Conservation (phyloP, 2,329 filamentous ascomycete species). For the Claviceps sp. region DNA sequence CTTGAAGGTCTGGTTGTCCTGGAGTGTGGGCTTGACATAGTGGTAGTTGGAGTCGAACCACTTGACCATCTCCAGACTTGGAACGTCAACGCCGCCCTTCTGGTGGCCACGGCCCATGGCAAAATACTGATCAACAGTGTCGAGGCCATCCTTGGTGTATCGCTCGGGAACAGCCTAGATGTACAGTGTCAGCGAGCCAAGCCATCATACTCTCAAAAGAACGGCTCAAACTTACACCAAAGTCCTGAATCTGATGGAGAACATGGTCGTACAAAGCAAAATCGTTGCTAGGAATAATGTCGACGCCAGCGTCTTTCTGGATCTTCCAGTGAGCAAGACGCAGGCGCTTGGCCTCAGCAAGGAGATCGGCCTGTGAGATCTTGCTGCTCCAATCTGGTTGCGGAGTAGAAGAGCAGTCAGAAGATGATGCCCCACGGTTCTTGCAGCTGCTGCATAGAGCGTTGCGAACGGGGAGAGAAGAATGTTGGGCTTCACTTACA, state of each 20-base stretch:
- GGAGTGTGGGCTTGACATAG: constrained; percentile 98
- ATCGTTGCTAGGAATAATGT: constrained; percentile 98
- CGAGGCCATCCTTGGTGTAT: constrained; percentile 81
- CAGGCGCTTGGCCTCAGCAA: constrained; percentile 91
- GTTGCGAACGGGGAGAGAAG: background rate
- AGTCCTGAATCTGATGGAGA: constrained; percentile 94
- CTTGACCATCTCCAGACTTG: constrained; percentile 97
- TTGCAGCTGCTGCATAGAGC: no score
- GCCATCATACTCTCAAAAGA: background rate
- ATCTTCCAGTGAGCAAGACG: constrained; percentile 98
- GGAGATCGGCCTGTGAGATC: constrained; percentile 78
- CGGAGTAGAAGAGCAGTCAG: constrained; percentile 10
- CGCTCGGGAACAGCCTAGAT: constrained; percentile 73
- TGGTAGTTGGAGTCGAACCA: constrained; percentile 99
- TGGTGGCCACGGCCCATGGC: constrained; percentile 99
- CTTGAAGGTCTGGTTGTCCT: constrained; percentile 94
- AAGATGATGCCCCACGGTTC: constrained; percentile 3
- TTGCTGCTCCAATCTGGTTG: constrained; percentile 70
- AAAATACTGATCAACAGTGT: constrained; percentile 92
- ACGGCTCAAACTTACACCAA: constrained; percentile 53
- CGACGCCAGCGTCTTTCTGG: constrained; percentile 95
- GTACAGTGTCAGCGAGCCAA: background rate
- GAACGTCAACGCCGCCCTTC: constrained; percentile 86
- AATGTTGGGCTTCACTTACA: constrained; percentile 33
- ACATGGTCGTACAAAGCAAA: constrained; percentile 98